These are phyloP conservation scores for Daldinia bambusicola DNA, from an alignment of 495 filamentous ascomycete genomes.

Conservation along the genomic window DNA sequence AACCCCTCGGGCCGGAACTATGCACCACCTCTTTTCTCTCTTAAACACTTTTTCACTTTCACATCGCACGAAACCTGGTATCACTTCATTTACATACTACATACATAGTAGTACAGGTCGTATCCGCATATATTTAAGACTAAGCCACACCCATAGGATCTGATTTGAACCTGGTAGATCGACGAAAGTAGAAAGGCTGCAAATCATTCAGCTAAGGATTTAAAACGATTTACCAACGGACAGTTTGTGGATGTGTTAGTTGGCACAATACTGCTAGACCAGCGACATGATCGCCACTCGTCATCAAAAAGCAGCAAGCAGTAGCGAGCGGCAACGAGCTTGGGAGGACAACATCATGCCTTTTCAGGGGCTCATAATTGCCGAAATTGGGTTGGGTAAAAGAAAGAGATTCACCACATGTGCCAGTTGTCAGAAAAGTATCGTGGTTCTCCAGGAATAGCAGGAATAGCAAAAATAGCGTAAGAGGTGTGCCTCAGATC, in stretches of 20 bases:
- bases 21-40: background rate
- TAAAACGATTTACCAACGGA: background rate
- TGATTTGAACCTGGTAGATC: background rate
- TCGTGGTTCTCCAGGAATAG: slow-evolving; percentile 20
- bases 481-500: slow-evolving; percentile 11
- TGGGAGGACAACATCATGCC: slow-evolving; percentile 5
- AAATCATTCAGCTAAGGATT: background rate
- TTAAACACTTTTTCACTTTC: background rate
- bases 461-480: no score
- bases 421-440: slow-evolving; percentile 20
- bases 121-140: background rate
- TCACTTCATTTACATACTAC: background rate
- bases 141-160: background rate
- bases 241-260: background rate
- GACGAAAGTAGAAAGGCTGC: no score
- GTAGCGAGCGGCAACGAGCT: background rate
- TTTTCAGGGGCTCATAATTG: slow-evolving; percentile 12
- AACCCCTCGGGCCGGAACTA: background rate
- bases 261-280: background rate
- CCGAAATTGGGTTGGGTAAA: slow-evolving; percentile 3
- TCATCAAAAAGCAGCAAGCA: slow-evolving; percentile 6
- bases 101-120: no score
- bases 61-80: background rate
- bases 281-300: slow-evolving; percentile 23
- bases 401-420: slow-evolving; percentile 5